These are phyloP conservation scores for Gaeumannomyces sp. DNA, from an alignment of 2,329 filamentous ascomycete species.

Conservation along the genomic window DNA sequence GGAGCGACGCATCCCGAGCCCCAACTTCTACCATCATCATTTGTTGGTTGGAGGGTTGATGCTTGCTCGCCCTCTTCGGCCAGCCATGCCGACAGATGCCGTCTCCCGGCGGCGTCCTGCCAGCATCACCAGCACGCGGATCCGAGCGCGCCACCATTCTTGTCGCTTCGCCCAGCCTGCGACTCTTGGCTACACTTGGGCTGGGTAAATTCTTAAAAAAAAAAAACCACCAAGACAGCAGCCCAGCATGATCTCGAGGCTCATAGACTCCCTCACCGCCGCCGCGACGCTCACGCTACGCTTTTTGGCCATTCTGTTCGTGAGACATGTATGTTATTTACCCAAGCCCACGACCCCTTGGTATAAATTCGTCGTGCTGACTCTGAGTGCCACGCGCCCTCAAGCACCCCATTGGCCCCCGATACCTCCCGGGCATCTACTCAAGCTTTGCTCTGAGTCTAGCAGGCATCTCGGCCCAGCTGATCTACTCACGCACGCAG, in stretches of 20 bases:
- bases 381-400: background rate
- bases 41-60: too few species aligned
- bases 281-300: constrained; percentile 9
- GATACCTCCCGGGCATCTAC: constrained; percentile 1
- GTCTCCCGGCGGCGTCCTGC: too few species aligned
- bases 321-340: constrained; percentile 8
- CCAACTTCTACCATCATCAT: too few species aligned
- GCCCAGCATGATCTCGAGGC: background rate
- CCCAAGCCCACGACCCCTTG: background rate
- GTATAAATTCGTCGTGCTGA: background rate
- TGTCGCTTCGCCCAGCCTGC: too few species aligned
- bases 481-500: background rate
- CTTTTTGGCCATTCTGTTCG: constrained; percentile 10
- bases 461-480: background rate
- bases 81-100: too few species aligned
- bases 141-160: too few species aligned
- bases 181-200: too few species aligned
- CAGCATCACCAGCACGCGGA: too few species aligned
- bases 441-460: background rate
- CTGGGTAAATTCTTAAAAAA: too few species aligned
- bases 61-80: too few species aligned
- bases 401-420: background rate
- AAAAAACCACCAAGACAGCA: too few species aligned
- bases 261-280: constrained; percentile 12
- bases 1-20: too few species aligned